Conservation (phyloP, 257 asterid genomes). For the Fraxinus excelsior region DNA sequence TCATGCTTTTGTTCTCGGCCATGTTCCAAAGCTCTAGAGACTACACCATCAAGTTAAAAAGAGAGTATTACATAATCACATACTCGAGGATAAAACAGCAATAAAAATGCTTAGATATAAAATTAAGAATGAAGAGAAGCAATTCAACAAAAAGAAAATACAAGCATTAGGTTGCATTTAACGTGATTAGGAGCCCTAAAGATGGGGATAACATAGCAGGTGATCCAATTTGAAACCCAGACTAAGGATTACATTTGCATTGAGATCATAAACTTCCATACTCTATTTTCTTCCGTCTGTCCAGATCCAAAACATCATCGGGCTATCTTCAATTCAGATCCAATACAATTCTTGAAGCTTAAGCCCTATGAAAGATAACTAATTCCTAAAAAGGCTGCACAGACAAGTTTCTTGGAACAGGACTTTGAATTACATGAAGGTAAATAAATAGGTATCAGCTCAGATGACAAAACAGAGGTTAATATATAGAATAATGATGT, state of each 20-base stretch:
- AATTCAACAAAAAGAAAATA: background rate
- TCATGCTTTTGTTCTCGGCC: slow-evolving; percentile 86
- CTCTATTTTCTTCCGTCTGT: background rate
- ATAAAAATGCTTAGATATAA: background rate
- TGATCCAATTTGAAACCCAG: background rate
- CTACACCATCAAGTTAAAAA: slow-evolving; percentile 37
- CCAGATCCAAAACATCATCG: background rate
- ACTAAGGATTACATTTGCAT: background rate
- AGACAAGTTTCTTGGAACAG: background rate
- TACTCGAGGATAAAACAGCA: background rate
- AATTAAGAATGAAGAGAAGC: background rate
- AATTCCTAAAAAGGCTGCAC: background rate
- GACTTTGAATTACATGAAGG: background rate
- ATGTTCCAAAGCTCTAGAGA: slow-evolving; percentile 94
- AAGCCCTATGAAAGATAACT: background rate
- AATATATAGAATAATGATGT: background rate
- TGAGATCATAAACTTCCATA: background rate
- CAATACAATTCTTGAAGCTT: background rate
- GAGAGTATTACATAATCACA: background rate
- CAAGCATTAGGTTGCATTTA: background rate
- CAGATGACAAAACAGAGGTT: background rate
- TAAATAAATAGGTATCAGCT: background rate
- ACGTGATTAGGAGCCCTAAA: background rate
- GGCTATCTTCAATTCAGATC: background rate
- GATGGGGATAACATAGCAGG: background rate